Evolutionary conservation across 176 grass and related monocot species (phyloP).

Genomic region (Chrysopogon serrulatus): DNA sequence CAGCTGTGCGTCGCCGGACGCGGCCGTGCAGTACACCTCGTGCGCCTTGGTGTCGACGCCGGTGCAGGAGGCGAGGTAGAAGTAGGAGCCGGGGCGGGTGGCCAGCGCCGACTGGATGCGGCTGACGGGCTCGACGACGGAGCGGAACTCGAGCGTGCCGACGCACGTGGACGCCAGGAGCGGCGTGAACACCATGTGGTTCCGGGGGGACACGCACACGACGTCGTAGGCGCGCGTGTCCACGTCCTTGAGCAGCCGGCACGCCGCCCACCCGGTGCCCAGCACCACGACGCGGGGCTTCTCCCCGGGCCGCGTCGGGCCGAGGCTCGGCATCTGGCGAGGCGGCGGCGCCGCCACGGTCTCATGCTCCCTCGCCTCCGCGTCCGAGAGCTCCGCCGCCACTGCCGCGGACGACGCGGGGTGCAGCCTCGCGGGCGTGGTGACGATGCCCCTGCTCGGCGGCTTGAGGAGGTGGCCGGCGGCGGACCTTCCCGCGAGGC

Average conservation of each 20-base stretch:
- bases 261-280: conserved; percentile 83
- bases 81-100: conserved; percentile 60
- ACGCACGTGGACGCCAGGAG: conserved; percentile 93
- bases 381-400: conserved; percentile 28
- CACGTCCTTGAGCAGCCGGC: conserved; percentile 84
- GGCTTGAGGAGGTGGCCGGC: not conserved
- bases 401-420: not conserved
- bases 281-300: conserved; percentile 86
- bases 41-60: conserved; percentile 59
- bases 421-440: conserved; percentile 17
- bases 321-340: conserved; percentile 33
- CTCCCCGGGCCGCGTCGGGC: conserved; percentile 45
- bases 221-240: conserved; percentile 74
- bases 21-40: conserved; percentile 67
- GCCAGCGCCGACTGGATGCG: conserved; percentile 79
- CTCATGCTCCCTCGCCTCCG: not conserved
- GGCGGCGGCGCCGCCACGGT: not conserved
- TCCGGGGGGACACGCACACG: conserved; percentile 89
- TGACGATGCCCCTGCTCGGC: conserved; percentile 40
- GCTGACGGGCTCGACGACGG: conserved; percentile 84
- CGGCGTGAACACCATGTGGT: conserved; percentile 99
- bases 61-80: conserved; percentile 68
- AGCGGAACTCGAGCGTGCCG: conserved; percentile 85
- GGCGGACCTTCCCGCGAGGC: conserved; percentile 1
- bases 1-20: conserved; percentile 26